Percentiles rank a stretch among this genome's conserved stretches.
Evolutionary conservation across 306 rosid species (phyloP).

Genomic region (Lupinus albus): DNA sequence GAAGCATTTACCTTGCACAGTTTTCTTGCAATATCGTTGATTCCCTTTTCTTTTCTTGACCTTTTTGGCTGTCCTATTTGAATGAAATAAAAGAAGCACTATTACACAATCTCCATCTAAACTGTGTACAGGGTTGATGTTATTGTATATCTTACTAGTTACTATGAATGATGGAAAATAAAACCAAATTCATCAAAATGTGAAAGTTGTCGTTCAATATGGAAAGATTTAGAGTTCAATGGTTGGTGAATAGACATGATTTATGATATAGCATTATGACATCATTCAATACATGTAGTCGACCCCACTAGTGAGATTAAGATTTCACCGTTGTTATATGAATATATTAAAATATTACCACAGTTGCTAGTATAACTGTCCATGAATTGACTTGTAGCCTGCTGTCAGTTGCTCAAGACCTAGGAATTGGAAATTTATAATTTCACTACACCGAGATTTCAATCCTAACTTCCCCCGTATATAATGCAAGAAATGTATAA

Average conservation of each 20-base stretch:
- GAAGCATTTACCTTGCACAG: conserved; percentile 17
- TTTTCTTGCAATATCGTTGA: conserved; percentile 2
- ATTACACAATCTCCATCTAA: neutral
- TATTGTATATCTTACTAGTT: neutral
- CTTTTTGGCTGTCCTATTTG: conserved; percentile 8
- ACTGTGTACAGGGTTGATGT: neutral
- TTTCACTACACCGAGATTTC: conserved; percentile 5
- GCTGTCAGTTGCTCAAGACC: neutral
- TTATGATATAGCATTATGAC: no score
- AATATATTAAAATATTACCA: conserved; percentile 6
- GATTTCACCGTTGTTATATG: neutral
- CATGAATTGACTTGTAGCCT: conserved; percentile 5
- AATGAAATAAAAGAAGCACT: neutral
- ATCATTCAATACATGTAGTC: no score
- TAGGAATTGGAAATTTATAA: conserved; percentile 13
- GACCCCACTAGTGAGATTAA: no score
- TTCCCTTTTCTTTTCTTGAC: neutral
- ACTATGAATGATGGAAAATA: neutral
- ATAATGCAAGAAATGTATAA: conserved; percentile 26
- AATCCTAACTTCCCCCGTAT: conserved; percentile 10
- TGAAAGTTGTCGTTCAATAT: no score
- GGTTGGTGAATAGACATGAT: no score
- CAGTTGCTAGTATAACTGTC: conserved; percentile 1
- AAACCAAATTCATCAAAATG: no score
- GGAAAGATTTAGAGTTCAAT: no score